These are phyloP conservation scores for Fonsecaea erecta DNA, from an alignment of 2,329 filamentous ascomycete genomes.

Conservation along the genomic window DNA sequence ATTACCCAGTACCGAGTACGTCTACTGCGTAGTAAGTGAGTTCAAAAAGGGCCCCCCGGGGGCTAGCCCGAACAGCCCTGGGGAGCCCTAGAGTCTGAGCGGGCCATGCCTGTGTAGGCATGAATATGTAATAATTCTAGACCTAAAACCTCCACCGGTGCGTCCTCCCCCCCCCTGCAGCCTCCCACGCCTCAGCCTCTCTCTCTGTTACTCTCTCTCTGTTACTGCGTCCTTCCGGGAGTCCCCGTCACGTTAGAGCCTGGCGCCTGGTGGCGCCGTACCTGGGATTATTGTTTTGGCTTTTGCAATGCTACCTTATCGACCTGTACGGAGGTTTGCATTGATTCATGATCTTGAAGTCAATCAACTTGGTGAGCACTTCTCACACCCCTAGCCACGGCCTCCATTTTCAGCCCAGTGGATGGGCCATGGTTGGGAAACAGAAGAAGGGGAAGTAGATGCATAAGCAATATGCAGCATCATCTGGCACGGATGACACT, in stretches of 20 bases:
- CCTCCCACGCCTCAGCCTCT: neutral
- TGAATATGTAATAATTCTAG: constrained; percentile 6
- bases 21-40: neutral
- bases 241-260: neutral
- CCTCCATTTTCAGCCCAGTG: neutral
- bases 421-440: neutral
- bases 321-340: neutral
- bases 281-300: neutral
- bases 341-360: neutral
- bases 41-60: neutral
- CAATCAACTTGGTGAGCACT: neutral
- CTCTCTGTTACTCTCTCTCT: neutral
- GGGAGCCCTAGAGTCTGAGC: neutral
- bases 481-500: neutral
- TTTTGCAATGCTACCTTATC: neutral
- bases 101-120: neutral
- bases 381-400: neutral
- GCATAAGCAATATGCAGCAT: constrained; percentile 17
- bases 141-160: neutral
- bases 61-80: neutral
- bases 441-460: neutral
- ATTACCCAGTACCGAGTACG: too few relatives aligned
- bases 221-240: neutral
- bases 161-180: neutral
- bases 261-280: neutral